phyloP scores from a whole-genome alignment of 495 filamentous ascomycete genomes.

The Podospora australis region DNA sequence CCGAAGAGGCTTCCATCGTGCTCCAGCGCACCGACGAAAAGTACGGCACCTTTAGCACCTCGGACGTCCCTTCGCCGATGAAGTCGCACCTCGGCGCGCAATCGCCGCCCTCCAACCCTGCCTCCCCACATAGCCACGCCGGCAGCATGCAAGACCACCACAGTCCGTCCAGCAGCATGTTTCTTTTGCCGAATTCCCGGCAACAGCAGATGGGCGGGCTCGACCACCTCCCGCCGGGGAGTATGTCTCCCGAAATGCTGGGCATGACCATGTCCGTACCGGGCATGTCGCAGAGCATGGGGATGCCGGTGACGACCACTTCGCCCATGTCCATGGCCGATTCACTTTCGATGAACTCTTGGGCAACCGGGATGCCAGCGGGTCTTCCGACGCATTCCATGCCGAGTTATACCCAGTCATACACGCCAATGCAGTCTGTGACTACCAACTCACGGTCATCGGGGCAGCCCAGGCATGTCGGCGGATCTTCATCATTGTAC shows the following conservation, averaged over 20 bases:
- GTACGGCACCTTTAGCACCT: conserved; percentile 48
- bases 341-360: conserved; percentile 17
- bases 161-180: conserved; percentile 22
- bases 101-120: conserved; percentile 23
- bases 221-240: conserved; percentile 3
- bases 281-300: conserved; percentile 5
- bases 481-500: conserved; percentile 22
- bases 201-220: conserved; percentile 21
- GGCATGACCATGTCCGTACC: conserved; percentile 11
- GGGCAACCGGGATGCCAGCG: conserved; percentile 9
- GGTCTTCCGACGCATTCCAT: conserved; percentile 10
- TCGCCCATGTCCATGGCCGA: conserved; percentile 24
- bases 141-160: conserved; percentile 18
- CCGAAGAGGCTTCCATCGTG: conserved; percentile 70
- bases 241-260: conserved; percentile 23
- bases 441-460: conserved; percentile 1
- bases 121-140: conserved; percentile 12
- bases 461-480: neutral
- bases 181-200: conserved; percentile 9
- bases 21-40: conserved; percentile 58
- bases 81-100: conserved; percentile 13
- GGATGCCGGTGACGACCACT: conserved; percentile 9
- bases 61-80: conserved; percentile 50
- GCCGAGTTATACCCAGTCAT: conserved; percentile 12
- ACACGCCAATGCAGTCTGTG: no score